phyloP scores from a whole-genome alignment of 2,329 filamentous ascomycete species.

The Thermoascus crustaceus region DNA sequence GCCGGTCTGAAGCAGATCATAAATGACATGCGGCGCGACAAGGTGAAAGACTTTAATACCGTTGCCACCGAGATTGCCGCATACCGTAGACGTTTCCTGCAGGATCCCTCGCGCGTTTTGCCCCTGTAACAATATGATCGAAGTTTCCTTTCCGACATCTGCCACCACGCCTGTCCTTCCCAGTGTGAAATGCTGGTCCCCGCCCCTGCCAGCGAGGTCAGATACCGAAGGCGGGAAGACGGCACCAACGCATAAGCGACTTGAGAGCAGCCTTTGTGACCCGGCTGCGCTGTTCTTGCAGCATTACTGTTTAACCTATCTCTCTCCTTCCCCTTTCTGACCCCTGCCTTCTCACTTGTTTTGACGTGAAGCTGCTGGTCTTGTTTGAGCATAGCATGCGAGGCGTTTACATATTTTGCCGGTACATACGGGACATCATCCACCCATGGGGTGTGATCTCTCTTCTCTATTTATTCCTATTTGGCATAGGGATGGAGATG shows the following conservation, averaged over 20 bases:
- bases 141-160: conserved; percentile 1
- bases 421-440: neutral
- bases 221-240: no score
- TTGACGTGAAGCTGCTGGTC: conserved; percentile 6
- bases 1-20: conserved; percentile 41
- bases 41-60: conserved; percentile 43
- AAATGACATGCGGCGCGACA: conserved; percentile 41
- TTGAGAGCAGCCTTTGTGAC: conserved; percentile 12
- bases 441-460: neutral
- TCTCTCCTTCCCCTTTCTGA: neutral
- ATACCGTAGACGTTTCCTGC: conserved; percentile 44
- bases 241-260: no score
- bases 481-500: conserved; percentile 1
- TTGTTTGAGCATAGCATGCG: conserved; percentile 3
- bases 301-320: neutral
- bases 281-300: conserved; percentile 7
- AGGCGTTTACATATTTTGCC: conserved; percentile 4
- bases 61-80: conserved; percentile 42
- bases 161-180: neutral
- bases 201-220: no score
- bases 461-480: conserved; percentile 3
- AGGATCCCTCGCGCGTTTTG: conserved; percentile 39
- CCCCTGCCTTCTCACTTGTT: neutral
- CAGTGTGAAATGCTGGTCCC: no score
- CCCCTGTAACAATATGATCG: conserved; percentile 31